Evolutionary conservation across 2,329 filamentous ascomycete species (phyloP).

Genomic region (Fusarium armeniacum): DNA sequence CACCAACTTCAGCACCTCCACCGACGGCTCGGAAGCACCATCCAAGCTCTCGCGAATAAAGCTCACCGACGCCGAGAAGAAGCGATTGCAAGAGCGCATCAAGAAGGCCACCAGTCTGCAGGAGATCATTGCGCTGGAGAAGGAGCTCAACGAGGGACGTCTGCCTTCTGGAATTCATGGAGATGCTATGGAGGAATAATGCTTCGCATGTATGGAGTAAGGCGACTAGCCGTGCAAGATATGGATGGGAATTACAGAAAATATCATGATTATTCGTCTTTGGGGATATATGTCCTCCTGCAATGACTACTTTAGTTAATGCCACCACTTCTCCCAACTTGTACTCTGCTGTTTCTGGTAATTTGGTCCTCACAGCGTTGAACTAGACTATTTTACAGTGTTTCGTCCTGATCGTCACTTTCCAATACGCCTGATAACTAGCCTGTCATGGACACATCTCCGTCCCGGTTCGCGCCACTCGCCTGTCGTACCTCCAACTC

Average conservation of each 20-base stretch:
- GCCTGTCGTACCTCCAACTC: slow-evolving; percentile 68
- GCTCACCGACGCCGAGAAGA: slow-evolving; percentile 89
- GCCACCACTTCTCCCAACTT: not conserved
- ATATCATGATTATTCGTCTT: slow-evolving; percentile 31
- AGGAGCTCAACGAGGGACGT: slow-evolving; percentile 89
- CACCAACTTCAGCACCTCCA: slow-evolving; percentile 73
- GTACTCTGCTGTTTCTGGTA: not conserved
- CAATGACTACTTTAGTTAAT: slow-evolving; percentile 9
- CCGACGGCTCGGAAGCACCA: slow-evolving; percentile 60
- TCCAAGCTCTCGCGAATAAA: slow-evolving; percentile 83
- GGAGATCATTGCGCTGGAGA: slow-evolving; percentile 91
- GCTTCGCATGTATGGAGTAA: slow-evolving; percentile 11
- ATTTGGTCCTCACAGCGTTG: not conserved
- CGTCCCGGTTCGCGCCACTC: slow-evolving; percentile 56
- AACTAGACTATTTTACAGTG: not conserved
- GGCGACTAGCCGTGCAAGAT: slow-evolving; percentile 10
- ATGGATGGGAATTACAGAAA: slow-evolving; percentile 28
- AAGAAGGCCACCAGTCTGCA: slow-evolving; percentile 88
- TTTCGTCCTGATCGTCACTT: not conserved
- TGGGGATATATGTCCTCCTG: slow-evolving; percentile 29
- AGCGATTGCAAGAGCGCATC: slow-evolving; percentile 87
- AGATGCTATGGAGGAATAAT: slow-evolving; percentile 72
- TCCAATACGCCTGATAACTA: slow-evolving; percentile 51
- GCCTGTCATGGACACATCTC: slow-evolving; percentile 72
- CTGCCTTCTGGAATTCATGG: slow-evolving; percentile 77